These are phyloP conservation scores for Exophiala spinifera DNA, from an alignment of 2,329 filamentous ascomycete genomes.

Conservation along the genomic window DNA sequence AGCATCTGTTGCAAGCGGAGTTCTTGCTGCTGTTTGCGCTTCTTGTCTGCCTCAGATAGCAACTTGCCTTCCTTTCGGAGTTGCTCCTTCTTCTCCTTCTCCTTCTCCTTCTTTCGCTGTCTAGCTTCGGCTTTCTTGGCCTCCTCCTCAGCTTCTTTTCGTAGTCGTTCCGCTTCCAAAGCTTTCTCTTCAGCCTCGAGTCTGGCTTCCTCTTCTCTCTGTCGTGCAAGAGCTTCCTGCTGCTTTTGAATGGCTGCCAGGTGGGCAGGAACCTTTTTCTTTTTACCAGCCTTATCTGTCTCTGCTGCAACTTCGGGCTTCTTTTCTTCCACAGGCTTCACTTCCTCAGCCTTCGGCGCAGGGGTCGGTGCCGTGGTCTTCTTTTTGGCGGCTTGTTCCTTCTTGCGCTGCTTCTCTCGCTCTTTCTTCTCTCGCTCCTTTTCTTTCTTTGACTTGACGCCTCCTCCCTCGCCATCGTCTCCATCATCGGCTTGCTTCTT, in stretches of 20 bases:
- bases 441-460: constrained; percentile 92
- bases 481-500: constrained; percentile 50
- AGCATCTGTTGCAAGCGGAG: constrained; percentile 50
- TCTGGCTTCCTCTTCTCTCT: constrained; percentile 47
- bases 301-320: constrained; percentile 52
- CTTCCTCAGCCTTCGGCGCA: constrained; percentile 55
- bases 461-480: constrained; percentile 57
- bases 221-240: constrained; percentile 44
- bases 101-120: constrained; percentile 48
- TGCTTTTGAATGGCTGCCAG: constrained; percentile 51
- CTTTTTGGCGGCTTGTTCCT: constrained; percentile 93
- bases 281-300: constrained; percentile 83
- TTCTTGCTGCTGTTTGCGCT: constrained; percentile 47
- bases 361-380: constrained; percentile 58
- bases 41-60: constrained; percentile 48
- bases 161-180: not conserved
- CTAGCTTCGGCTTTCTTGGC: constrained; percentile 46
- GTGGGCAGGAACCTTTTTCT: constrained; percentile 75
- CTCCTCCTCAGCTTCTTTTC: constrained; percentile 44
- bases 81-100: constrained; percentile 51
- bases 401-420: constrained; percentile 96
- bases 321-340: constrained; percentile 50
- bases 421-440: constrained; percentile 99
- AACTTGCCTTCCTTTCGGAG: constrained; percentile 49
- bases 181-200: constrained; percentile 38